Base-by-base conservation (phyloP, 371 early-diverging fungal genomes). In the Gilbertella persicaria region DNA sequence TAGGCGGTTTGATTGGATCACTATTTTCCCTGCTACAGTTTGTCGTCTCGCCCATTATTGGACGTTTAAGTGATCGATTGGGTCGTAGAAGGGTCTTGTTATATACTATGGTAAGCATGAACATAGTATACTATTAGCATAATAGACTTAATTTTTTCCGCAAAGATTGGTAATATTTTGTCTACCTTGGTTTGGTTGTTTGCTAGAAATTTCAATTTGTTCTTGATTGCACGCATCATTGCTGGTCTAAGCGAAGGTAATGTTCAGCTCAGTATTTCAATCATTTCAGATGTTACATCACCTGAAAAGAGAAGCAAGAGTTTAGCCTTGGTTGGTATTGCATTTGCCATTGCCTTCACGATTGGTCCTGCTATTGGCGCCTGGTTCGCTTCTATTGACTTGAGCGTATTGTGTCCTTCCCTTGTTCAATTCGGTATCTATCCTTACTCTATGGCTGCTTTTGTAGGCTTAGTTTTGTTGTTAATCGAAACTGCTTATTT, bases 241-340 rank as follows among this genome's bases (percentile, higher is more conserved):
- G 97, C 93, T 12, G 99, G 99, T 4, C 69, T 97, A 41, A 92
- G 92, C 36, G 98, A 98, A 66, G 98, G 97, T 40, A 98, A 98
- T 60, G 94, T 97, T 7, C 99, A 98, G 64, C 80, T 98, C 38
- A 92, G 95, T 9, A 90, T 90, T 41, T 95, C 97, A 2, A 93
- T 96, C 66, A 95, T 98, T 33, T 89, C 96, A 7, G 99, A 98
- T 60, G 83, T 97, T 33, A 96, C 97, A 0, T 79, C 87, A 1
- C 75, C 83, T 0, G 79, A 84, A 48, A 85, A 83, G 1, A 71
- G 99, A 30, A 92, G 95, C 0, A 72, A 75, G 8, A 90, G 87
- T 17, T 67, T 95, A 81, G 98, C 97, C 4, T 77, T 95, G 35
- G 95, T 98, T 0, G 99, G 99, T 25, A 94, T 98, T 39, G 94